Evolutionary conservation across 192 early-diverging fungal species (phyloP).

Genomic region (Mortierella hygrophila): DNA sequence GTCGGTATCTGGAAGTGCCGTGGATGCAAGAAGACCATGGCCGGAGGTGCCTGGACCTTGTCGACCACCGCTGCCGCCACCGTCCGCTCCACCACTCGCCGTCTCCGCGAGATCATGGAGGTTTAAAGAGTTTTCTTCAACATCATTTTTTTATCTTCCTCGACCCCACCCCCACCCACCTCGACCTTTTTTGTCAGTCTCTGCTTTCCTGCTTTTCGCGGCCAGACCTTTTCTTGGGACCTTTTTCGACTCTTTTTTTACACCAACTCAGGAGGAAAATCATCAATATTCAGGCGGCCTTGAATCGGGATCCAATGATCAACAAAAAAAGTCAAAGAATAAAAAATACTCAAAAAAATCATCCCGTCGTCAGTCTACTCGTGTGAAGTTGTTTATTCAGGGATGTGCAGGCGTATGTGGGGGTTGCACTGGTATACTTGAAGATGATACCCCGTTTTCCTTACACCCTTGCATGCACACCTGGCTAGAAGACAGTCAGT

Average conservation of each 20-base stretch:
- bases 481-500: too few species aligned
- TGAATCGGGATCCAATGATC: background rate
- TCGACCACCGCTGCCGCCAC: conserved; percentile 91
- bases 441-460: too few species aligned
- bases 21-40: conserved; percentile 92
- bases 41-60: conserved; percentile 97
- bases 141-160: background rate
- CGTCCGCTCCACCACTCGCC: conserved; percentile 95
- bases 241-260: background rate
- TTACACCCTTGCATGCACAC: too few species aligned
- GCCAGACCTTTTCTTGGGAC: background rate
- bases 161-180: background rate
- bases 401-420: too few species aligned
- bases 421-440: too few species aligned
- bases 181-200: background rate
- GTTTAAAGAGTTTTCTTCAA: conserved; percentile 69
- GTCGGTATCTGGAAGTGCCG: conserved; percentile 99
- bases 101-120: conserved; percentile 95
- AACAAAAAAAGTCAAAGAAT: background rate
- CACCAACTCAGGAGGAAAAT: background rate
- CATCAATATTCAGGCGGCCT: background rate
- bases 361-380: too few species aligned
- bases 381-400: too few species aligned
- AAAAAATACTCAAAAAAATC: too few species aligned
- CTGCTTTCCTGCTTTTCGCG: background rate